phyloP scores from a whole-genome alignment of 2,329 filamentous ascomycete species.

The Diplodia intermedia region DNA sequence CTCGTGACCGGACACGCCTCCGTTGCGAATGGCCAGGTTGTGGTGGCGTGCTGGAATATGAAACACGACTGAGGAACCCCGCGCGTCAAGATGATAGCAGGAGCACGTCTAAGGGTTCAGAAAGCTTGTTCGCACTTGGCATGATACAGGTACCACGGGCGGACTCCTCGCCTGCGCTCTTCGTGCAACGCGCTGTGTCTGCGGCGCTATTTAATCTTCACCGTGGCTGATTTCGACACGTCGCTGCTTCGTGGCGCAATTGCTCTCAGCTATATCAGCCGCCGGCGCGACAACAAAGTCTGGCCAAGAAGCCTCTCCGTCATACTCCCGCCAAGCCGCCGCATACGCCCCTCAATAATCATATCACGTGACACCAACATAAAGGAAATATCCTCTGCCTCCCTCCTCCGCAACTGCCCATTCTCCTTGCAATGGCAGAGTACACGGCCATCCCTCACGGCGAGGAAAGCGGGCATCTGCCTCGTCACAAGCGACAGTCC shows the following conservation, averaged over 20 bases:
- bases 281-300: neutral
- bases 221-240: neutral
- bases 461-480: neutral
- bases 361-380: neutral
- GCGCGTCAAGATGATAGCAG: neutral
- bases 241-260: neutral
- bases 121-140: neutral
- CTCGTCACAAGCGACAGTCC: neutral
- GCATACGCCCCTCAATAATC: neutral
- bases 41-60: neutral
- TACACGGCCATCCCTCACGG: neutral
- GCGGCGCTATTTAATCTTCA: neutral
- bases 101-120: neutral
- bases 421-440: neutral
- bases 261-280: neutral
- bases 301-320: neutral
- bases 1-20: neutral
- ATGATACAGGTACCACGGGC: neutral
- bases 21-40: neutral
- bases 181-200: neutral
- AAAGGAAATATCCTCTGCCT: neutral
- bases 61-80: neutral
- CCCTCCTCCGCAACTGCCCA: neutral
- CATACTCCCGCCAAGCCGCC: neutral
- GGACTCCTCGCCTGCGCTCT: neutral